These are phyloP conservation scores for Wolfiporia cocos DNA, from an alignment of 1,284 basidiomycete genomes.

Conservation along the genomic window DNA sequence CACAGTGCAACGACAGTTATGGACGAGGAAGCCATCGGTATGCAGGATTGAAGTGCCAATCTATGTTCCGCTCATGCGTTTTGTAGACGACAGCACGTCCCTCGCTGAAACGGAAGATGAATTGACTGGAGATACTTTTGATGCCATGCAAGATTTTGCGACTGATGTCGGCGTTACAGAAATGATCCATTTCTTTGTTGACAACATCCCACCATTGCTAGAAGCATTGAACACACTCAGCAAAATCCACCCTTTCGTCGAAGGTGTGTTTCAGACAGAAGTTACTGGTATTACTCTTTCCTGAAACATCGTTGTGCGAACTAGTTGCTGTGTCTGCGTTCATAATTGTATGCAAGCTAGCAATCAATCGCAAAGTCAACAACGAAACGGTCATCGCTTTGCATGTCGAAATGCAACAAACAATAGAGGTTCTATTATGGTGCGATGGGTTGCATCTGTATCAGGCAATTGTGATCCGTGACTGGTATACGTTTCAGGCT, in stretches of 20 bases:
- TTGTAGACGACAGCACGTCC: no score
- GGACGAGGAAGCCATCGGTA: no score
- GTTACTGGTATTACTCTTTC: not conserved
- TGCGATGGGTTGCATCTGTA: slow-evolving; percentile 16
- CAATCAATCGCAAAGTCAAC: slow-evolving; percentile 34
- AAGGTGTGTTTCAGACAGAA: slow-evolving; percentile 14
- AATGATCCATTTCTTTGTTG: no score
- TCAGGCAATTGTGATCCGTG: slow-evolving; percentile 8
- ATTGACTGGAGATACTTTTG: no score
- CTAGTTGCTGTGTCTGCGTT: slow-evolving; percentile 38
- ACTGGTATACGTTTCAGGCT: slow-evolving; percentile 12
- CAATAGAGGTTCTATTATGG: slow-evolving; percentile 37
- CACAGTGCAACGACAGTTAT: no score
- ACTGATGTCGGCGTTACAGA: no score
- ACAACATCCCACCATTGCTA: no score
- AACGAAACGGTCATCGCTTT: slow-evolving; percentile 35
- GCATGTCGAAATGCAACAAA: slow-evolving; percentile 37
- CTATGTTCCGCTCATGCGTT: no score
- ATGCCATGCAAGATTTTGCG: no score
- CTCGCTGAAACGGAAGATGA: no score
- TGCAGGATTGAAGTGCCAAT: no score
- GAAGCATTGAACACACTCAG: no score
- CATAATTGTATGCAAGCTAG: slow-evolving; percentile 34
- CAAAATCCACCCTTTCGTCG: slow-evolving; percentile 25
- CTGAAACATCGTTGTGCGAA: not conserved